Base-by-base conservation (phyloP, 371 early-diverging fungal species). In the Furculomyces boomerangus region DNA sequence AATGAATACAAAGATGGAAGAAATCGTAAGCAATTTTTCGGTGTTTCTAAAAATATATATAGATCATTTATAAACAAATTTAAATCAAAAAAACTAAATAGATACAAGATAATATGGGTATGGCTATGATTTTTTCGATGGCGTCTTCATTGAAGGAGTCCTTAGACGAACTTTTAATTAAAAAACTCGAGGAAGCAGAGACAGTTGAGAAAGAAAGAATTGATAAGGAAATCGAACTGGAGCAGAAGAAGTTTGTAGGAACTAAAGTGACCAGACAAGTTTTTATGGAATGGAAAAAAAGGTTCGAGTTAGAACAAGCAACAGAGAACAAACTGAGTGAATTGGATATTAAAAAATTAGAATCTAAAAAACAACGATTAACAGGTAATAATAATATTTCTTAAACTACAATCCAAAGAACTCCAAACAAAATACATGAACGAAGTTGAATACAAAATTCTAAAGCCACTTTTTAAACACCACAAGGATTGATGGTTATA, bases 101-200 rank as follows among this genome's bases (percentile, higher is more conserved):
- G 82, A 32, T 51, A 31, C 58, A 83, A 53, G 83, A 86, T 50
- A 78, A 79, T 51, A 59, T 86, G 49, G 95, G 95, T 22, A 91
- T 92, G 90, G 89, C 79, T 29, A 87, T 90, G 88, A 78, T 90
- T 27, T 95, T 92, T 61, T 75, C 83, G 10, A 74, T 95, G 75
- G 84, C 81, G 2, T 75, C 86, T 22, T 61, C 69, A 0, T 74
- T 86, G 22, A 86, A 86, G 62, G 93, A 93, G 57, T 65, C 60
- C 5, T 62, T 88, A 26, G 80, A 79, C 53, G 72, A 75, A 53
- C 65, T 82, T 25, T 66, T 86, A 16, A 40, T 63, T 22, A 75
- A 74, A 39, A 74, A 76, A 29, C 66, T 73, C 49, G 74, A 66
- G 37, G 71, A 65, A 13, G 59, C 68, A 32, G 79, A 76, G 53